Conservation (phyloP, 495 filamentous ascomycete genomes). For the Elaphomyces granulatus region DNA sequence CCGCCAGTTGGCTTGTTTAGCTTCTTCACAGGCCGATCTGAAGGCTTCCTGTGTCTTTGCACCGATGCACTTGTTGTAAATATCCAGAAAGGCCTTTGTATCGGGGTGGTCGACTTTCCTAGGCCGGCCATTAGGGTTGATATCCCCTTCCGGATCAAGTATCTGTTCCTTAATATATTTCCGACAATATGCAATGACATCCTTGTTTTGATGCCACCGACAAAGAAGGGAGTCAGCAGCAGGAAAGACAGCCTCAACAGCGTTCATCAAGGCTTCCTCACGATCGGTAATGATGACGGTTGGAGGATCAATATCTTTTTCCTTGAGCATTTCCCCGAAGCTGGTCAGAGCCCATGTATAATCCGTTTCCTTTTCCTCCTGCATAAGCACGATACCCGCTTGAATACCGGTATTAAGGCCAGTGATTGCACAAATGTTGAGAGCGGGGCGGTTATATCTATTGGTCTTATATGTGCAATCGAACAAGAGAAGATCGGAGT, state of each 20-base stretch:
- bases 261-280: neutral
- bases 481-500: neutral
- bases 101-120: no score
- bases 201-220: neutral
- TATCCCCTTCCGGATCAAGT: no score
- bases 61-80: no score
- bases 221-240: conserved; percentile 5
- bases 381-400: neutral
- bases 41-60: no score
- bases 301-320: neutral
- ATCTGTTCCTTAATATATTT: no score
- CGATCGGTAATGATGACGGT: neutral
- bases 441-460: neutral
- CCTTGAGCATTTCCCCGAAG: neutral
- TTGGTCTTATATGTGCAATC: neutral
- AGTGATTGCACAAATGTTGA: neutral
- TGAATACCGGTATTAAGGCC: neutral
- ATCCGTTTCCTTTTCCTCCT: neutral
- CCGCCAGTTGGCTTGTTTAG: no score
- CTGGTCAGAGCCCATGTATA: neutral
- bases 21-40: no score
- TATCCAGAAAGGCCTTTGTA: no score
- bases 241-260: neutral
- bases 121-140: no score
- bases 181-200: neutral